Evolutionary conservation across 2,329 filamentous ascomycete species (phyloP), one percentile per base, ranked within the genome.

Genomic region (Penicillium rolfsii): DNA sequence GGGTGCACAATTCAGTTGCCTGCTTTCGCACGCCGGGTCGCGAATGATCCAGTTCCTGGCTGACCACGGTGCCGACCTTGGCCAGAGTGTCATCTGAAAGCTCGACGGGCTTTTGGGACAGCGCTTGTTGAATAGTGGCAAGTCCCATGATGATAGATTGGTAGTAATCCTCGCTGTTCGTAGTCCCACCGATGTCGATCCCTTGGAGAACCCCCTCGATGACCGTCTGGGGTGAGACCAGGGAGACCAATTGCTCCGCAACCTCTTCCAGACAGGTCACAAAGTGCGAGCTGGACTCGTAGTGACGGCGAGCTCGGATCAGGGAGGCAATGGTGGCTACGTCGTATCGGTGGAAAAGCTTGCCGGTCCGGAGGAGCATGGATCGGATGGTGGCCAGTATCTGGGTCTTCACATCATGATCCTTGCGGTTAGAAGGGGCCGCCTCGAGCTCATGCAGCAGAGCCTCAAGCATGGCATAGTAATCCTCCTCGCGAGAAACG

Each of bases 341-440:
- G 52, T 77, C 73, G 59, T 75, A 77, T 5, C 64, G 65, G 5
- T 72, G 64, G 63, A 79, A 77, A 26, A 71, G 70, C 41, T 72
- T 61, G 12, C 71, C 67, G 40, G 76, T 77, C 33, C 77, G 67
- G n/a, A 67, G 58, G 52, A 78, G 70, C 70, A 80, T 74, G 36
- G 76, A 68, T 14, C 77, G 74, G 41, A 80, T 71, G 6, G 77
- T 79, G 24, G 76, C 69, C 28, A 80, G 64, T n/a, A 79, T 72
- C 55, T 80, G 78, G 3, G 76, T 78, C 58, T 80, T 80, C 50
- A 77, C 62, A 49, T 80, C 78, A 38, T 70, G 61, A 35, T 70
- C 62, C 48, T 69, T 70, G 52, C 71, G 73, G 35, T 73, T 73
- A 5, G 71, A 67, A 26, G 68, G 70, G 0, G 71, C 64, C 9